Evolutionary conservation across 768 basidiomycete species (phyloP).

Genomic region (Macrolepiota dolichaula): DNA sequence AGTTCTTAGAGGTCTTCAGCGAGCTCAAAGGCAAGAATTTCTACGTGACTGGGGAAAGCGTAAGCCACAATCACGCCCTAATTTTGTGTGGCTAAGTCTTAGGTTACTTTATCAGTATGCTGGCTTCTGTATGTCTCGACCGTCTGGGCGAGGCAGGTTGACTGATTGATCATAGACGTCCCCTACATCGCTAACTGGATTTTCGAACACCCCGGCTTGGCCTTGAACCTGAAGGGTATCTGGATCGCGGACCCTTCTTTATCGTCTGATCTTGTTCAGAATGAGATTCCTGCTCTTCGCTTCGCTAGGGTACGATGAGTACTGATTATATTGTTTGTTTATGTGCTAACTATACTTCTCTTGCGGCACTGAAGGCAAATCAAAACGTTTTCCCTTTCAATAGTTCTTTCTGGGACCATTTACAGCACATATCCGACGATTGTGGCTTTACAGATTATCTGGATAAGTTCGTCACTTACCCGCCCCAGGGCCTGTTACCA

Average conservation of each 20-base stretch:
- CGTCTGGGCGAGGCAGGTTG: conserved; percentile 18
- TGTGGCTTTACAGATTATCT: conserved; percentile 68
- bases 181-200: conserved; percentile 75
- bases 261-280: conserved; percentile 60
- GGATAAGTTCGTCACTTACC: conserved; percentile 60
- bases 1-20: conserved; percentile 71
- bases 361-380: conserved; percentile 37
- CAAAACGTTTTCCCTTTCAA: conserved; percentile 60
- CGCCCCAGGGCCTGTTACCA: conserved; percentile 61
- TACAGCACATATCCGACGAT: conserved; percentile 46
- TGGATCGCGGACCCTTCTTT: conserved; percentile 69
- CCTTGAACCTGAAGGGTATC: conserved; percentile 62
- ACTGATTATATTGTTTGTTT: not conserved
- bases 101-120: conserved; percentile 50
- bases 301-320: conserved; percentile 40
- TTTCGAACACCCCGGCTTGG: conserved; percentile 54
- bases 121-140: conserved; percentile 52
- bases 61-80: conserved; percentile 33
- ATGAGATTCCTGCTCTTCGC: conserved; percentile 66
- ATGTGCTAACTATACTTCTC: not conserved
- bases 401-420: conserved; percentile 45
- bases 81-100: conserved; percentile 34
- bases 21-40: conserved; percentile 74
- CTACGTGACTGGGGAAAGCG: conserved; percentile 72
- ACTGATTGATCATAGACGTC: conserved; percentile 44